Evolutionary conservation across 2,329 filamentous ascomycete genomes (phyloP).

Genomic region (Trichothecium roseum): DNA sequence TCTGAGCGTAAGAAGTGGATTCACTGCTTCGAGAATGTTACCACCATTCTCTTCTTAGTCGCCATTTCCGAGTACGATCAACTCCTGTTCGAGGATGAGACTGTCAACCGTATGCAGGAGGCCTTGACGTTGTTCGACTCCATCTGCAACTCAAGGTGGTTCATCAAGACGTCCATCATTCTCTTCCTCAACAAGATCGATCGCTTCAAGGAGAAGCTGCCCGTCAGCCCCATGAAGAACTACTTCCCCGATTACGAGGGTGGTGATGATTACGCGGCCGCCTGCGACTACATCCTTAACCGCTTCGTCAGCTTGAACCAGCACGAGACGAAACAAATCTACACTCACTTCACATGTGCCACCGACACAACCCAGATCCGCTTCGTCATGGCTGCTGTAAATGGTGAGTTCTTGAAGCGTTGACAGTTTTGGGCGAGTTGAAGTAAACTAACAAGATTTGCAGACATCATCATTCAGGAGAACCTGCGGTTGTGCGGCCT

Average conservation of each 20-base stretch:
- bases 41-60: constrained; percentile 90
- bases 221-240: constrained; percentile 74
- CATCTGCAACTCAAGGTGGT: constrained; percentile 82
- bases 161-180: constrained; percentile 82
- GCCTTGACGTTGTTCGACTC: constrained; percentile 79
- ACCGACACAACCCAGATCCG: constrained; percentile 98
- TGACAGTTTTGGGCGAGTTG: background rate
- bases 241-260: constrained; percentile 91
- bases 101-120: constrained; percentile 90
- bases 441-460: constrained; percentile 27
- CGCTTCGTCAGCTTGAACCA: constrained; percentile 97
- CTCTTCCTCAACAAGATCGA: constrained; percentile 88
- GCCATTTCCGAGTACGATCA: constrained; percentile 97
- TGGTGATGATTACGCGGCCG: constrained; percentile 87
- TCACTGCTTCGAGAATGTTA: constrained; percentile 97
- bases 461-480: constrained; percentile 99
- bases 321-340: constrained; percentile 99
- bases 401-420: constrained; percentile 52
- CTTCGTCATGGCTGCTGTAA: constrained; percentile 99
- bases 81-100: constrained; percentile 91
- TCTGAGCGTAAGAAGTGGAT: constrained; percentile 99
- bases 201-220: constrained; percentile 78
- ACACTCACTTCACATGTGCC: constrained; percentile 98
- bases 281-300: constrained; percentile 98
- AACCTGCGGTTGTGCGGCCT: constrained; percentile 94